A percentile compares a stretch with the other conserved stretches of the same genome.
phyloP scores from a whole-genome alignment of 148 eudicot species.

The Camellia granthamiana region DNA sequence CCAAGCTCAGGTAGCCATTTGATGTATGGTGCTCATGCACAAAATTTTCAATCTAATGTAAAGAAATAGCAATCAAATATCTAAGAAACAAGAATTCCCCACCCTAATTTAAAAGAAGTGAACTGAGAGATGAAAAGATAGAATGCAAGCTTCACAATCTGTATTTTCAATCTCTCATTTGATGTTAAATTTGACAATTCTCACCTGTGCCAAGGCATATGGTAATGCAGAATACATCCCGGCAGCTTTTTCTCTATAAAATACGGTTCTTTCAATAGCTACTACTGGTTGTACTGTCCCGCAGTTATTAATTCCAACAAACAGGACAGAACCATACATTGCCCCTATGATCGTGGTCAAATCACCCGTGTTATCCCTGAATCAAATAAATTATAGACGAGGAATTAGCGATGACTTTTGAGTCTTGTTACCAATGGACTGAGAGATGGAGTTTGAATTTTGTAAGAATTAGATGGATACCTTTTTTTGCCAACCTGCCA shows the following conservation, averaged over 20 bases:
- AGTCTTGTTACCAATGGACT: not conserved
- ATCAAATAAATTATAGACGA: not conserved
- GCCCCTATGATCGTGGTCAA: constrained; percentile 71
- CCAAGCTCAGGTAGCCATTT: no score
- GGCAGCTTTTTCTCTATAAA: constrained; percentile 83
- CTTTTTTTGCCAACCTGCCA: constrained; percentile 45
- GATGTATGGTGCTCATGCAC: no score
- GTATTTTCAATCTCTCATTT: not conserved
- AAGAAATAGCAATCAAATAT: not conserved
- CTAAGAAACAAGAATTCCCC: no score
- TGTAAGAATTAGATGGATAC: constrained; percentile 1
- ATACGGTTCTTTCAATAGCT: constrained; percentile 72
- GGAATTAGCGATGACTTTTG: not conserved
- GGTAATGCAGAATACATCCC: constrained; percentile 95
- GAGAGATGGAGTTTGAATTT: not conserved
- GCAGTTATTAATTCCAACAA: constrained; percentile 73
- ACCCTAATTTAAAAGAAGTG: not conserved
- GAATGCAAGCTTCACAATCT: not conserved
- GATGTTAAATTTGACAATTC: not conserved
- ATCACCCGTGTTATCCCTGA: constrained; percentile 52
- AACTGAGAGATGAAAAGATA: no score
- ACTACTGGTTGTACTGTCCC: constrained; percentile 82
- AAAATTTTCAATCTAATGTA: no score
- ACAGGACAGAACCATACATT: constrained; percentile 69
- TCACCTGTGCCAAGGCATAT: constrained; percentile 85